Conservation (phyloP, 169 alveolate species). For the Plasmodium ovale region DNA sequence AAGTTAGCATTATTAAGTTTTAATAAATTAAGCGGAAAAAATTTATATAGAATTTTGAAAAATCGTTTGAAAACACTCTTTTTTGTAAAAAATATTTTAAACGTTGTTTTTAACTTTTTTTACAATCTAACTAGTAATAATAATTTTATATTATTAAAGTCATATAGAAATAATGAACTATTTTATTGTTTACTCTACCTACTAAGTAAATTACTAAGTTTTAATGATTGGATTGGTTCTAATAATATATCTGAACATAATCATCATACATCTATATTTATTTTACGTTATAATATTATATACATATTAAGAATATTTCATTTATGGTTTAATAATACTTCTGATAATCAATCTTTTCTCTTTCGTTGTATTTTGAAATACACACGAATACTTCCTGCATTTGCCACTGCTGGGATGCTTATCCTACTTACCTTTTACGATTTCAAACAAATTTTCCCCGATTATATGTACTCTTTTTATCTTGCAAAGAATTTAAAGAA, state of each 20-base stretch:
- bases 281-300: constrained; percentile 55
- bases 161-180: constrained; percentile 65
- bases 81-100: constrained; percentile 52
- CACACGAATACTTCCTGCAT: constrained; percentile 67
- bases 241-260: constrained; percentile 69
- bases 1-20: constrained; percentile 45
- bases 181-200: constrained; percentile 53
- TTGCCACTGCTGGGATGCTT: constrained; percentile 64
- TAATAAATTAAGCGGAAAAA: constrained; percentile 67
- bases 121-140: constrained; percentile 49
- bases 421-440: constrained; percentile 41
- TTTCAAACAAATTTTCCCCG: constrained; percentile 55
- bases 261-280: constrained; percentile 71
- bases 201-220: constrained; percentile 61
- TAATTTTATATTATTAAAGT: constrained; percentile 28
- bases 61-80: constrained; percentile 22
- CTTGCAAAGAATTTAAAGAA: constrained; percentile 49
- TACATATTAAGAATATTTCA: constrained; percentile 66
- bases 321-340: constrained; percentile 70
- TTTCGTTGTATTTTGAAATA: constrained; percentile 57
- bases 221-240: constrained; percentile 75
- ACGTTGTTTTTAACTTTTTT: constrained; percentile 61
- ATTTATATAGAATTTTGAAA: constrained; percentile 47
- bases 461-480: constrained; percentile 54
- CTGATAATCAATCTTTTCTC: constrained; percentile 72